phyloP scores from a whole-genome alignment of 805 yeast species.

The Yarrowia keelungensis region DNA sequence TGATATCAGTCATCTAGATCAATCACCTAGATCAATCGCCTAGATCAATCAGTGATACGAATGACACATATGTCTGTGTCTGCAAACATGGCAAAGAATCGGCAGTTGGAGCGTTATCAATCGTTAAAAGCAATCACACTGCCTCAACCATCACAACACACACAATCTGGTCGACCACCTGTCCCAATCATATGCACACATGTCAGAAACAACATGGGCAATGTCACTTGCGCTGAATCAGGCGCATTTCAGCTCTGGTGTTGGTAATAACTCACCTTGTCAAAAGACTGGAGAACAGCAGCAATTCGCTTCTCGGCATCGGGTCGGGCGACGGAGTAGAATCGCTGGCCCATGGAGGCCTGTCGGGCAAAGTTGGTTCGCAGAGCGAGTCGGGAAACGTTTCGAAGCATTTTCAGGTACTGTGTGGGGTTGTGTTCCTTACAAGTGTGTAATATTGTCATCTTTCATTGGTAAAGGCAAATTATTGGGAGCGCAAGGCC shows the following conservation, averaged over 20 bases:
- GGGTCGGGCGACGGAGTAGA: constrained; percentile 70
- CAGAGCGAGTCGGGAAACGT: constrained; percentile 37
- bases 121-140: too few species aligned
- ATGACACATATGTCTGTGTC: too few species aligned
- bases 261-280: constrained; percentile 58
- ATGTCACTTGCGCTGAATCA: constrained; percentile 2
- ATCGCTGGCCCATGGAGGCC: constrained; percentile 46
- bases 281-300: constrained; percentile 73
- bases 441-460: constrained; percentile 27
- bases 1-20: too few species aligned
- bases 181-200: not conserved
- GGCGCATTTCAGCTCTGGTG: not conserved
- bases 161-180: not conserved
- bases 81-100: too few species aligned
- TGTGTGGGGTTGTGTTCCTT: constrained; percentile 33
- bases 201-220: not conserved
- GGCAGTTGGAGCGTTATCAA: too few species aligned
- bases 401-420: constrained; percentile 33
- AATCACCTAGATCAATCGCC: too few species aligned
- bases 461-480: constrained; percentile 37
- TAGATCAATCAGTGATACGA: too few species aligned
- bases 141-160: not conserved
- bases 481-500: constrained; percentile 7
- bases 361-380: constrained; percentile 35
- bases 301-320: constrained; percentile 84